Percentiles rank a stretch among this genome's conserved stretches.
Conservation (phyloP, 805 yeast species). For the Dipodascus albidus region DNA sequence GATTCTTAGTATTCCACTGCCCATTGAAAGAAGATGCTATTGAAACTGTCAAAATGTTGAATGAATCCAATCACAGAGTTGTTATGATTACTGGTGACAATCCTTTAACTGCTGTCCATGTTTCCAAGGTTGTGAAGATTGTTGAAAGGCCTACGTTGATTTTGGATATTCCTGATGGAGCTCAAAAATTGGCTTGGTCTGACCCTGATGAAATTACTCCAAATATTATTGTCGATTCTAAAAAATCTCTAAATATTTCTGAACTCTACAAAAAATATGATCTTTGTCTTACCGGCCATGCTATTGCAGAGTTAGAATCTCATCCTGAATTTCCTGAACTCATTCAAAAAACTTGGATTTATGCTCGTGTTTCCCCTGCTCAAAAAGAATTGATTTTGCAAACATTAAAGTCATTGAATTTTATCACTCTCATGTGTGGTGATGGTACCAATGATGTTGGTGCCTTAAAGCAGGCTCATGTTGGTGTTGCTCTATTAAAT, state of each 20-base stretch:
- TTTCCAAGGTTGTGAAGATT: constrained; percentile 85
- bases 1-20: constrained; percentile 93
- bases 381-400: constrained; percentile 89
- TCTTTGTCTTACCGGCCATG: constrained; percentile 88
- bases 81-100: constrained; percentile 99
- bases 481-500: constrained; percentile 94
- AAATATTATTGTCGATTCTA: constrained; percentile 35
- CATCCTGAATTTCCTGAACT: constrained; percentile 62
- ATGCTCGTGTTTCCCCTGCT: constrained; percentile 92
- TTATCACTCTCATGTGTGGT: constrained; percentile 96
- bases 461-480: constrained; percentile 95
- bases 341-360: constrained; percentile 88
- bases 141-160: constrained; percentile 76
- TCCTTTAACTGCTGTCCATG: constrained; percentile 96
- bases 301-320: constrained; percentile 52
- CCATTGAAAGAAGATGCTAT: constrained; percentile 92
- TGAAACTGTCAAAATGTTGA: constrained; percentile 82
- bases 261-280: constrained; percentile 57
- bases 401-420: constrained; percentile 76
- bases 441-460: constrained; percentile 99
- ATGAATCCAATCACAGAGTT: constrained; percentile 89
- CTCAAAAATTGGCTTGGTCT: constrained; percentile 66
- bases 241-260: constrained; percentile 40
- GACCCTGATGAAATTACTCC: constrained; percentile 73
- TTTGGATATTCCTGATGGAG: constrained; percentile 70